Evolutionary conservation across 345 rosid genomes (phyloP), one percentile per base, ranked within the genome.

Genomic region (Cardamine occulta): DNA sequence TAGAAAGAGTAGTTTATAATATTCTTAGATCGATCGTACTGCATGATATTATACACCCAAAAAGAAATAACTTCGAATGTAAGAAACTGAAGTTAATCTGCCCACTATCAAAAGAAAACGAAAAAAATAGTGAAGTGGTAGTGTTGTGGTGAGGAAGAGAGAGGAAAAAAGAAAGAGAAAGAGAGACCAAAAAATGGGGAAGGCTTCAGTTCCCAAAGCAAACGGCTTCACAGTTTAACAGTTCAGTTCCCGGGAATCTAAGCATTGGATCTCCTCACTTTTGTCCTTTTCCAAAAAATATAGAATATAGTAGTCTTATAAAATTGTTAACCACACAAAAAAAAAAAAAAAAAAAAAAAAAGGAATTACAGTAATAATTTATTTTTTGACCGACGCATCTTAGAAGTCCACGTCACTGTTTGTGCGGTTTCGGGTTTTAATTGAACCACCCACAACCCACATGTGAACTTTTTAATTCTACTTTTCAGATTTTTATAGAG

Each of bases 201-300:
- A 62, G 75, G 79, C 79, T 74, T 68, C 79, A 44, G 65, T 54
- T 79, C 56, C 79, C 82, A 74, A 74, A 63, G 82, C 73, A 63
- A 63, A 62, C 66, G 66, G 66, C 66, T 63, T 48, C 79, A 24
- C 44, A 17, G 35, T 45, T 57, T 32, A 29, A 49, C 18, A 44
- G n/a, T 59, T 52, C 70, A 31, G 63, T 70, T 48, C 74, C 7
- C 48, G 54, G 10, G 61, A 40, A 70, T 77, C 72, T 70, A 76
- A 62, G 70, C n/a, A 68, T 42, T 68, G 37, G 64, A 63, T 70
- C 75, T 76, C 80, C 26, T 49, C 44, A 4, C 39, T 49, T 29
- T 57, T 62, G 42, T 3, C 7, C 8, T 40, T 68, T 26, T 66
- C 13, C 19, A 39, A 12, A 57, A n/a, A 23, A 19, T 19, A 19